phyloP scores from a whole-genome alignment of 441 rosid genomes.

The Euphorbia schlechtendalii region DNA sequence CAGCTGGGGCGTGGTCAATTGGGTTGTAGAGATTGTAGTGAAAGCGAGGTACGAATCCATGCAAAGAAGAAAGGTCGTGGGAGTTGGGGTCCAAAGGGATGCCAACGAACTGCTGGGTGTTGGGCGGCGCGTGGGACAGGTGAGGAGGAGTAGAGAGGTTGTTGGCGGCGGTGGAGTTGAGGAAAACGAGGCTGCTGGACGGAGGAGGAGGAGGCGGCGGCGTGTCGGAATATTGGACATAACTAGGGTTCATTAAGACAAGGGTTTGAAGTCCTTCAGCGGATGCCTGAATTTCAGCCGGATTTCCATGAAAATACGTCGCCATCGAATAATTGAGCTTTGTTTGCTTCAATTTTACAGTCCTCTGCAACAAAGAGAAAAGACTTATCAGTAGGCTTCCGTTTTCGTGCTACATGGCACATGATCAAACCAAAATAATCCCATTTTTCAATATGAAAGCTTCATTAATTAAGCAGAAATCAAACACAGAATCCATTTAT shows the following conservation, averaged over 20 bases:
- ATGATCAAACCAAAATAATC: slow-evolving; percentile 1
- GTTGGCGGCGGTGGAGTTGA: slow-evolving; percentile 43
- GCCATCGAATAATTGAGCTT: slow-evolving; percentile 42
- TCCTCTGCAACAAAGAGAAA: no score
- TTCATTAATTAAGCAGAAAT: no score
- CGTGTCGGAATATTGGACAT: slow-evolving; percentile 63
- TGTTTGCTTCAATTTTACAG: no score
- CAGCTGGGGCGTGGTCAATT: slow-evolving; percentile 34
- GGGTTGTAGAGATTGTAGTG: slow-evolving; percentile 71
- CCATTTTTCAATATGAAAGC: no score
- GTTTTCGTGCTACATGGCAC: no score
- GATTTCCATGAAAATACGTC: slow-evolving; percentile 74
- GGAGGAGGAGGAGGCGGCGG: slow-evolving; percentile 27
- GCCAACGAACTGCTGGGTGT: slow-evolving; percentile 70
- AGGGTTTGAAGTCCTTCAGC: slow-evolving; percentile 82
- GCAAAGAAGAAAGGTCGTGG: slow-evolving; percentile 50
- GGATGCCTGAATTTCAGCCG: slow-evolving; percentile 46
- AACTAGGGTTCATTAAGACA: slow-evolving; percentile 87
- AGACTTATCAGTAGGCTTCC: no score
- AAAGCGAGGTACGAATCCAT: slow-evolving; percentile 63
- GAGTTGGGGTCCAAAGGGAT: slow-evolving; percentile 63
- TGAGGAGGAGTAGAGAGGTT: slow-evolving; percentile 23
- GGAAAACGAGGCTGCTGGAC: slow-evolving; percentile 54
- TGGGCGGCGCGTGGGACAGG: slow-evolving; percentile 44
- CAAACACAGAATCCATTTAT: no score